Evolutionary conservation across 2,329 filamentous ascomycete species (phyloP), one percentile per base, ranked within the genome.

Genomic region (Xylariaceae sp.): DNA sequence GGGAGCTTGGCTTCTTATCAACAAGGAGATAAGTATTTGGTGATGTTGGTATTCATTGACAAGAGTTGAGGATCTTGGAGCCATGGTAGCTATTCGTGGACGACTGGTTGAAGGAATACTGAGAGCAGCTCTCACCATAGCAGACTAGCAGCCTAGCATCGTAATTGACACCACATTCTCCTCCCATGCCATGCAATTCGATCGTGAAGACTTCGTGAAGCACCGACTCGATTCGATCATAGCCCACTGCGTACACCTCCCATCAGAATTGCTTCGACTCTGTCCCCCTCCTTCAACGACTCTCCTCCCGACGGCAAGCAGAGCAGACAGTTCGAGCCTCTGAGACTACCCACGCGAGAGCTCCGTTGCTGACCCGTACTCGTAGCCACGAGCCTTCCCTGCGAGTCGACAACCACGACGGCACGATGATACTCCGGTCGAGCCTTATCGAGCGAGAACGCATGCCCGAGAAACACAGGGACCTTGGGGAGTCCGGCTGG

Each of bases 351-450:
- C 2, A 99, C 92, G 62, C 86, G 84, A 13, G 90, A 95, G 73
- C 93, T 97, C 55, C 94, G 81, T 77, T 99, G 94, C 2, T 88
- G 86, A 4, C 94, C 94, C 0, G 94, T 99, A 69, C 91, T 96
- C 35, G 78, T 83, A 0, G 92, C 94, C 61, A 83, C 78, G 52
- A 97, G 73, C 7, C 77, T 68, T 0, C 92, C 92, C 67, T 92
- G 87, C 9, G 75, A 79, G 0, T 80, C 81, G 1, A 85, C 84
- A 0, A 78, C 80, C 2, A 96, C 85, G 1, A 91, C 76, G 0
- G 87, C 92, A n/a, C 94, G 88, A 72, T 97, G 93, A 73, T 95
- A 99, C 72, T 99, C 94, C 0, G 88, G 87, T 58, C 94, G 80
- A 55, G 82, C 78, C n/a, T 80, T 80, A 73, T 99, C 94, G 56